These are phyloP conservation scores for Oryza meyeriana DNA, from an alignment of 176 grass and related monocot genomes.

Conservation along the genomic window DNA sequence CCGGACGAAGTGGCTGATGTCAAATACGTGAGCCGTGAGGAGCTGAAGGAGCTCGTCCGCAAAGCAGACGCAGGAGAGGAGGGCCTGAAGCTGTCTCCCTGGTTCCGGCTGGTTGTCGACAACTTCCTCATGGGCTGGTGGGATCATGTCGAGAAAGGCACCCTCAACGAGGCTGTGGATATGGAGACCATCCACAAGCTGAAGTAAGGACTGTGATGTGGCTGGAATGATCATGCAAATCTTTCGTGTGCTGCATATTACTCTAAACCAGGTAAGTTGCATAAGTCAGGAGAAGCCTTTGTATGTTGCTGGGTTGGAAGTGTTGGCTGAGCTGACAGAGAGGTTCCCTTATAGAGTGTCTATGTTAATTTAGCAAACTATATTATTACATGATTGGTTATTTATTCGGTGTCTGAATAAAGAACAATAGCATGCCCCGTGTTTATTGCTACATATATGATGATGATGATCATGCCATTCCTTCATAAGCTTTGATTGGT, in stretches of 20 bases:
- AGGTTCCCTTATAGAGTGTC: background rate
- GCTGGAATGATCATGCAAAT: background rate
- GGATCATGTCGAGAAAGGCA: slow-evolving; percentile 79
- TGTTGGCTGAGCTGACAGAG: background rate
- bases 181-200: slow-evolving; percentile 97
- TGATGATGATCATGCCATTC: background rate
- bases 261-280: background rate
- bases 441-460: background rate
- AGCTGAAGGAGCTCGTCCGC: slow-evolving; percentile 71
- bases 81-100: slow-evolving; percentile 77
- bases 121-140: slow-evolving; percentile 96
- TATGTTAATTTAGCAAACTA: background rate
- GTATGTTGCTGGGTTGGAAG: background rate
- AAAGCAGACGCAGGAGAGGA: slow-evolving; percentile 77
- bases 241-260: background rate
- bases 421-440: background rate
- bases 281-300: background rate
- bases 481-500: background rate
- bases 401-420: background rate
- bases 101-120: slow-evolving; percentile 85
- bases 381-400: background rate
- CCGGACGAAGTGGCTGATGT: slow-evolving; percentile 79
- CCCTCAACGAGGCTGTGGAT: slow-evolving; percentile 57
- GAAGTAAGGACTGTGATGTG: slow-evolving; percentile 27
- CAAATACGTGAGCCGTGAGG: slow-evolving; percentile 69